A percentile compares a stretch with the other conserved stretches of the same genome.
phyloP scores from a whole-genome alignment of 2,329 filamentous ascomycete species.

The Myriangium duriaei region DNA sequence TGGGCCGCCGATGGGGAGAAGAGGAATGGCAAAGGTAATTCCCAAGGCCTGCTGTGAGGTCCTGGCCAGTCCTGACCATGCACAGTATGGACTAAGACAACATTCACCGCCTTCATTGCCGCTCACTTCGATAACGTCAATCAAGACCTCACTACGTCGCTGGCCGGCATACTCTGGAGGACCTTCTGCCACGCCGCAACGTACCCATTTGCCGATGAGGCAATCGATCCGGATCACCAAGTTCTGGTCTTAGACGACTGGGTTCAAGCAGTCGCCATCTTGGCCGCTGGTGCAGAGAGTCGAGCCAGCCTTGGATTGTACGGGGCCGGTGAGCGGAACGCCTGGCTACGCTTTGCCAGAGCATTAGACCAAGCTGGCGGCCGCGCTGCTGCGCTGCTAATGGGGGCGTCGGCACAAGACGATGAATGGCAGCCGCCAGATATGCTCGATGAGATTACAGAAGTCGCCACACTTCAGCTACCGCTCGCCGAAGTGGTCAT shows the following conservation, averaged over 20 bases:
- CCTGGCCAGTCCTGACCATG: neutral
- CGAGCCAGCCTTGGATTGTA: neutral
- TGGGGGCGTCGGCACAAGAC: neutral
- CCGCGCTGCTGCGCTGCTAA: neutral
- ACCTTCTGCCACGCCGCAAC: neutral
- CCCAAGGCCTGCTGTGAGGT: neutral
- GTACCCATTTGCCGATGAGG: neutral
- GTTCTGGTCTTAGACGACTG: neutral
- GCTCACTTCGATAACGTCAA: neutral
- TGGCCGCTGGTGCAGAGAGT: neutral
- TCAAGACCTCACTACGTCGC: neutral
- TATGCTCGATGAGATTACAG: neutral
- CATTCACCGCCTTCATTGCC: neutral
- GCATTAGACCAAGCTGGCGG: neutral
- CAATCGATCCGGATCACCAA: neutral
- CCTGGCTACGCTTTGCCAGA: neutral
- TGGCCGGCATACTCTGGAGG: neutral
- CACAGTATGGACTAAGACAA: neutral
- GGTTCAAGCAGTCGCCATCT: neutral
- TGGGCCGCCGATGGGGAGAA: neutral
- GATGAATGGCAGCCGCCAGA: neutral
- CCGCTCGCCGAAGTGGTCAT: neutral
- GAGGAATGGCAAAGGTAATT: neutral
- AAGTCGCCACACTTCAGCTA: neutral
- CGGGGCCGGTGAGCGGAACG: neutral